A percentile compares a stretch with the other conserved stretches of the same genome.
phyloP scores from a whole-genome alignment of 176 grass and related monocot species.

The Typha latifolia region DNA sequence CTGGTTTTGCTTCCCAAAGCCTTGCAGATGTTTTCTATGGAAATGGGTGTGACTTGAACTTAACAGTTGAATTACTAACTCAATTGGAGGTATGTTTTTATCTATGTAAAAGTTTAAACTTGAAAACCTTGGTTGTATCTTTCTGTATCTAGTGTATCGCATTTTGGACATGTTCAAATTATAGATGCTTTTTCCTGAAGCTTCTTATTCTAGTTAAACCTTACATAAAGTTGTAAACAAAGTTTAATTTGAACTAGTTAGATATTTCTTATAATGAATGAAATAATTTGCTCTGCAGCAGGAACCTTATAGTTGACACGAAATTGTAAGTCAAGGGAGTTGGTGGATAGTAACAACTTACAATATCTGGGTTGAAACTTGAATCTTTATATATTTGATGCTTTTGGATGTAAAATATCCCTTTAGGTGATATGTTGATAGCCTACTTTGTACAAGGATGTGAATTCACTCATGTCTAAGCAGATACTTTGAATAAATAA shows the following conservation, averaged over 20 bases:
- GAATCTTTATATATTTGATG: not conserved
- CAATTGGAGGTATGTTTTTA: slow-evolving; percentile 63
- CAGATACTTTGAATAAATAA: not conserved
- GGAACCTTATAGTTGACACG: not conserved
- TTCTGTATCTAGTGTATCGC: slow-evolving; percentile 1
- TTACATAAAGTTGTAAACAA: not conserved
- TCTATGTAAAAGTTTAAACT: not conserved
- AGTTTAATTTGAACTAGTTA: slow-evolving; percentile 1
- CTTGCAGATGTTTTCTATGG: slow-evolving; percentile 52
- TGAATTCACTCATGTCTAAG: too few species aligned
- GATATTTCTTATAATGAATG: not conserved
- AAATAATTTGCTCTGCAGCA: not conserved
- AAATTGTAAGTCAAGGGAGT: not conserved
- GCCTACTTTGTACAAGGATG: too few species aligned
- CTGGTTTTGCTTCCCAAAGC: slow-evolving; percentile 50
- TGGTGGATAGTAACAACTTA: not conserved
- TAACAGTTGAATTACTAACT: slow-evolving; percentile 56
- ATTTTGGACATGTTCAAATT: slow-evolving; percentile 9
- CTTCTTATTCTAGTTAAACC: not conserved
- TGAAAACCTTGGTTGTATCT: not conserved
- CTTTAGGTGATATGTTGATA: too few species aligned
- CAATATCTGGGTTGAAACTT: not conserved
- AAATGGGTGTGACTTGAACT: slow-evolving; percentile 61
- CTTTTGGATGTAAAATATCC: too few species aligned
- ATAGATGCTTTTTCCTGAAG: not conserved